Evolutionary conservation across 2,329 filamentous ascomycete species (phyloP).

Genomic region (Proliferodiscus dingleyae): DNA sequence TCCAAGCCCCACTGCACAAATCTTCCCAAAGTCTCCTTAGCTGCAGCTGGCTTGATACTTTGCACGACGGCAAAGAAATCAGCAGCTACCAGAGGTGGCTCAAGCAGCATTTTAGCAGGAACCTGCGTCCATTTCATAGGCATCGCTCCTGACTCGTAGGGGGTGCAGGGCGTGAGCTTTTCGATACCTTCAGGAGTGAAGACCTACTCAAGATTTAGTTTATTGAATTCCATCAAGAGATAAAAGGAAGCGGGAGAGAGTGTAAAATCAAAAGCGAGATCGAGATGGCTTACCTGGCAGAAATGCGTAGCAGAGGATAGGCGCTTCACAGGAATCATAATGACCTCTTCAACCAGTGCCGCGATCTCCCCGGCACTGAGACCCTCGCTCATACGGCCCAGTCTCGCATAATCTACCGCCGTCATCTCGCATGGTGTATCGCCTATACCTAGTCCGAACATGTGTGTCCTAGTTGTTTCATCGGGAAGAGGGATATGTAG

Average conservation of each 20-base stretch:
- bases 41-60: not conserved
- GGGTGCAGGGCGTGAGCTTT: slow-evolving; percentile 7
- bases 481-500: slow-evolving; percentile 8
- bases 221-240: too few relatives aligned
- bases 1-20: not conserved
- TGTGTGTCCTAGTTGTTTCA: slow-evolving; percentile 1
- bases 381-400: slow-evolving; percentile 1
- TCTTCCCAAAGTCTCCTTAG: not conserved
- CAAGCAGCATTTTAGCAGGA: not conserved
- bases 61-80: slow-evolving; percentile 8
- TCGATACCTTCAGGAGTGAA: not conserved
- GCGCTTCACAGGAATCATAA: slow-evolving; percentile 10
- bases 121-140: slow-evolving; percentile 8
- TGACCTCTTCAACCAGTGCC: slow-evolving; percentile 5
- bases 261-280: too few relatives aligned
- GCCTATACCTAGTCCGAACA: slow-evolving; percentile 8
- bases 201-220: not conserved
- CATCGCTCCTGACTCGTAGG: slow-evolving; percentile 3
- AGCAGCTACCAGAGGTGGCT: slow-evolving; percentile 1
- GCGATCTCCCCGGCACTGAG: slow-evolving; percentile 7
- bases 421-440: not conserved
- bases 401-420: not conserved
- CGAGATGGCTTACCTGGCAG: slow-evolving; percentile 4
- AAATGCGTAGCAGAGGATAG: slow-evolving; percentile 4
- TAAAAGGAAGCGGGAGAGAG: not conserved